A percentile compares a stretch with the other conserved stretches of the same genome.
phyloP scores from a whole-genome alignment of 495 filamentous ascomycete genomes.

The Geoglossum glabrum region DNA sequence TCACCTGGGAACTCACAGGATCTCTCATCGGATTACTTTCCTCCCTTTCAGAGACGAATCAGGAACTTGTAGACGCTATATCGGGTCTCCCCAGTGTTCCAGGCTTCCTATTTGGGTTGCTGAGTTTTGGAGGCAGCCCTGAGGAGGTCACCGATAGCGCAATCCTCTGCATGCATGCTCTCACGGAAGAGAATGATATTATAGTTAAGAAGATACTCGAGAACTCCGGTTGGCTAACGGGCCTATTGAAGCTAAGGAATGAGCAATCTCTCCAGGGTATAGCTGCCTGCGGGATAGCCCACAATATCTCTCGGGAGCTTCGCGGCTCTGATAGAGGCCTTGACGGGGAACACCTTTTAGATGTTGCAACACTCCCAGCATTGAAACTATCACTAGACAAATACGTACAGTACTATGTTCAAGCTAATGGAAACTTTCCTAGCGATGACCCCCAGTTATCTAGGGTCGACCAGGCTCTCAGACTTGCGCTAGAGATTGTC shows the following conservation, averaged over 20 bases:
- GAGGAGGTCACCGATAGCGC: constrained; percentile 20
- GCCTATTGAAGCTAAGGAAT: constrained; percentile 9
- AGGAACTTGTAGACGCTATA: constrained; percentile 32
- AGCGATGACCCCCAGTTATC: neutral
- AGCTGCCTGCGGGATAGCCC: constrained; percentile 29
- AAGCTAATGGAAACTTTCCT: neutral
- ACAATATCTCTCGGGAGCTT: constrained; percentile 28
- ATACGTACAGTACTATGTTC: neutral
- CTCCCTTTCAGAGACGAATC: constrained; percentile 28
- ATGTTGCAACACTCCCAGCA: constrained; percentile 25
- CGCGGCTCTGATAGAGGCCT: constrained; percentile 28
- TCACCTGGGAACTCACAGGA: constrained; percentile 28
- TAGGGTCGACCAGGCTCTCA: constrained; percentile 18
- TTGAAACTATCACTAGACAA: constrained; percentile 11
- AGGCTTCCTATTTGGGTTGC: constrained; percentile 30
- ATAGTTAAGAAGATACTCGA: constrained; percentile 9
- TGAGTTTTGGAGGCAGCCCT: constrained; percentile 16
- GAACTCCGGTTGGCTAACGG: constrained; percentile 9
- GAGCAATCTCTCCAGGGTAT: constrained; percentile 18
- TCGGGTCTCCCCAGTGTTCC: constrained; percentile 24
- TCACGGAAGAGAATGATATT: constrained; percentile 32
- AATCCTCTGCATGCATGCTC: constrained; percentile 25
- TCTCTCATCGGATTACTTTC: constrained; percentile 25
- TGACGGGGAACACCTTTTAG: constrained; percentile 24
- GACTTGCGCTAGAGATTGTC: constrained; percentile 32